A percentile compares a stretch with the other conserved stretches of the same genome.
Conservation (phyloP, 805 yeast species). For the Kazachstania viticola region DNA sequence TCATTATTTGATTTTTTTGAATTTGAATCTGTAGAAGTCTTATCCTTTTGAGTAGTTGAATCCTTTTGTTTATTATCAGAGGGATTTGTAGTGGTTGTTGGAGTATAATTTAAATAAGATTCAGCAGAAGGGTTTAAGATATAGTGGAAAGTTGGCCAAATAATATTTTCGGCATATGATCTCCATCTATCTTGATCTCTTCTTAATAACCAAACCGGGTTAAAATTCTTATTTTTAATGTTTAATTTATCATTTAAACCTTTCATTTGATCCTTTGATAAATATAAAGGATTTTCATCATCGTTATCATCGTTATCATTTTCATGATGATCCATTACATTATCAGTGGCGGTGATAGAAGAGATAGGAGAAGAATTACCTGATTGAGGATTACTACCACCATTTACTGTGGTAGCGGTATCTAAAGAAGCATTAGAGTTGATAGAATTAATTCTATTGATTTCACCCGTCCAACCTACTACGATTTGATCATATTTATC, state of each 20-base stretch:
- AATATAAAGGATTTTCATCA: slow-evolving; percentile 51
- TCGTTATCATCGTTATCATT: slow-evolving; percentile 22
- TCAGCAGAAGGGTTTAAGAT: slow-evolving; percentile 67
- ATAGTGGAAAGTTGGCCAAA: slow-evolving; percentile 95
- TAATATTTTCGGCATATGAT: slow-evolving; percentile 72
- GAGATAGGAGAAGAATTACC: no score
- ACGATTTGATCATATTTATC: slow-evolving; percentile 80
- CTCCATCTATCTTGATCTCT: slow-evolving; percentile 79
- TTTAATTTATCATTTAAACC: slow-evolving; percentile 19
- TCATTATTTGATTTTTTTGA: slow-evolving; percentile 39
- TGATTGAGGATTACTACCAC: not conserved
- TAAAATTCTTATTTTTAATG: slow-evolving; percentile 30
- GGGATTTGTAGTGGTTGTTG: no score
- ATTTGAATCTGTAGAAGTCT: not conserved
- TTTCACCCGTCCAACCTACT: slow-evolving; percentile 94
- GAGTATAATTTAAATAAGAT: slow-evolving; percentile 41
- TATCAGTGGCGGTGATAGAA: slow-evolving; percentile 1
- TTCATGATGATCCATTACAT: no score
- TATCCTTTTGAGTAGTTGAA: not conserved
- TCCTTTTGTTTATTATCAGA: slow-evolving; percentile 1
- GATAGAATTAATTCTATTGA: slow-evolving; percentile 20
- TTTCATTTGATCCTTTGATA: slow-evolving; percentile 43
- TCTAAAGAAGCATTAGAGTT: not conserved
- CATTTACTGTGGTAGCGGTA: not conserved
- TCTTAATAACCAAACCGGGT: slow-evolving; percentile 81